Conservation (phyloP, 306 rosid genomes). For the Sesbania bispinosa region DNA sequence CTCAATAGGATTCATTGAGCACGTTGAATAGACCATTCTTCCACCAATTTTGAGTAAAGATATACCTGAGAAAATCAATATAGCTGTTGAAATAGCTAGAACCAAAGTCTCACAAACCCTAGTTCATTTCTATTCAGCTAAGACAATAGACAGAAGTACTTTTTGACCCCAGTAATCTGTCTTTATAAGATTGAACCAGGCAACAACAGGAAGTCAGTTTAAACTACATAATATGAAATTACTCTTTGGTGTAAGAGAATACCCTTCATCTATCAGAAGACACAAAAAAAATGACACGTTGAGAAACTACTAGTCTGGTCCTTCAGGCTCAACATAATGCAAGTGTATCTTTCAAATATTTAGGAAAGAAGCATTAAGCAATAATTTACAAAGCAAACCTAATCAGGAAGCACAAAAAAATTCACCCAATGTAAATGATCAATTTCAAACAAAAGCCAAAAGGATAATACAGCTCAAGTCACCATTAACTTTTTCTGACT, state of each 20-base stretch:
- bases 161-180: neutral
- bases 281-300: neutral
- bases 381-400: conserved; percentile 9
- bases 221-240: neutral
- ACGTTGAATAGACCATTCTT: conserved; percentile 95
- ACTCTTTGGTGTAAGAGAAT: neutral
- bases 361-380: neutral
- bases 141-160: conserved; percentile 1
- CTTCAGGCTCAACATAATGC: neutral
- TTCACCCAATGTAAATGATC: neutral
- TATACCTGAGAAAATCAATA: conserved; percentile 56
- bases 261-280: neutral
- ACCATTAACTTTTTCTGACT: conserved; percentile 4
- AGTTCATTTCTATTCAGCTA: conserved; percentile 1
- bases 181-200: neutral
- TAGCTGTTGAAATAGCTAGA: conserved; percentile 15
- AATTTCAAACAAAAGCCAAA: neutral
- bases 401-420: neutral
- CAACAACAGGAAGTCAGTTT: conserved; percentile 7
- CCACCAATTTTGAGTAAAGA: conserved; percentile 92
- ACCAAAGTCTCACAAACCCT: neutral
- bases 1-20: conserved; percentile 98
- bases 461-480: neutral
- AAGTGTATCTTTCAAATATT: neutral
- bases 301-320: neutral